Base-by-base conservation (phyloP, 768 basidiomycete species). In the Leccinum barrowsii region DNA sequence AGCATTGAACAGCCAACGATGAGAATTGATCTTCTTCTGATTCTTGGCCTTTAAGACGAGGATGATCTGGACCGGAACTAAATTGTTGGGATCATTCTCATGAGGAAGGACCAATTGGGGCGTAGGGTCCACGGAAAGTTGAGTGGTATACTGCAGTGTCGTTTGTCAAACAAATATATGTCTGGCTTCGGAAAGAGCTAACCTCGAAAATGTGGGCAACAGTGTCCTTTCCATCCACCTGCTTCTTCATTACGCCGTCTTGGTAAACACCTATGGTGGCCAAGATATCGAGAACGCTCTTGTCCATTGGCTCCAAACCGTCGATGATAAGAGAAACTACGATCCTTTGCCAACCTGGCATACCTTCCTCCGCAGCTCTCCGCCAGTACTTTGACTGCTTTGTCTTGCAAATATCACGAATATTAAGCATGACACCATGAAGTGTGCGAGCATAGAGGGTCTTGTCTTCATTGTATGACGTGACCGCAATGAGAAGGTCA, bases 121-220 rank as follows among this genome's bases (percentile, higher is more conserved):
- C 2, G 88, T 87, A 2, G 93, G 77, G 64, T 96, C 95, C 63
- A 99, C 87, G 0, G 94, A 96, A 21, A 99, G 81, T 71, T 97
- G 94, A 0, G 95, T 98, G 2, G 96, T 98, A 73, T 98, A 99
- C 92, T 97, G 63, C 22, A 55, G 52, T 26, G 47, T 17, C 15
- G 17, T 10, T 34, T 7, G 57, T 69, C 51, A 69, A 48, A 28
- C 13, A 46, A 44, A 48, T 1, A 22, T 19, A 49, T 19, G 19
- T 35, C 35, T 4, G 50, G 49, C 24, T 35, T 48, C 35, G 55
- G 19, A 53, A 59, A 48, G 63, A 58, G 26, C 73, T 50, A 58
- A 92, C 91, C 85, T 97, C 94, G 67, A 98, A 98, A 59, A 98
- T 92, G 69, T 98, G 95, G 15, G 90, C 96, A 40, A 92, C 87